Evolutionary conservation across 1,284 basidiomycete species (phyloP).

Genomic region (Mrakiaceae sp.): DNA sequence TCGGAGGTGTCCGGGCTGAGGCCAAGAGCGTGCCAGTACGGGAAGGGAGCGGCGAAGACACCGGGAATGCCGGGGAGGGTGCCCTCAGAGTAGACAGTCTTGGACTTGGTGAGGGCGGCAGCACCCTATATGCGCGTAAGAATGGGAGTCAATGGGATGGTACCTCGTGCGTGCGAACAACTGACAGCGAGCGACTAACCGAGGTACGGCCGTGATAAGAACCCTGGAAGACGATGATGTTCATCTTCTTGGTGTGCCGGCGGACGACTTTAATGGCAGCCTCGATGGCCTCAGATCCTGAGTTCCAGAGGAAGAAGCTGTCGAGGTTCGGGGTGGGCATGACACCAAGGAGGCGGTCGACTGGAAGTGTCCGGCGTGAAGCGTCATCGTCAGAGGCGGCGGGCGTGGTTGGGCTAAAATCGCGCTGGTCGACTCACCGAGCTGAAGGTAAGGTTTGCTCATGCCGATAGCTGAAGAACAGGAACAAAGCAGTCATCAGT

Average conservation of each 20-base stretch:
- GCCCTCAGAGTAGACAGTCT: conserved; percentile 68
- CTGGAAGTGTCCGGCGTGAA: conserved; percentile 1
- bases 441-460: conserved; percentile 9
- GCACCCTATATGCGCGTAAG: conserved; percentile 42
- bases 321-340: conserved; percentile 32
- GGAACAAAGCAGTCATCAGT: too few species aligned
- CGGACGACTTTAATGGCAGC: conserved; percentile 47
- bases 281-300: conserved; percentile 31
- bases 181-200: conserved; percentile 12
- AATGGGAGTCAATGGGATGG: not conserved
- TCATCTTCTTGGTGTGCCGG: conserved; percentile 61
- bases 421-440: conserved; percentile 7
- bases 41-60: conserved; percentile 70
- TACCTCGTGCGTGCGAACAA: too few species aligned
- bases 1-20: conserved; percentile 50
- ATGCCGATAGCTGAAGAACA: conserved; percentile 11
- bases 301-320: conserved; percentile 90
- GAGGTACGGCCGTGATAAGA: conserved; percentile 78
- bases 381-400: not conserved
- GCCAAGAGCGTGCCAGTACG: conserved; percentile 84
- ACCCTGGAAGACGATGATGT: conserved; percentile 83
- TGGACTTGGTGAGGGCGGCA: conserved; percentile 78
- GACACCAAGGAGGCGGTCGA: conserved; percentile 28
- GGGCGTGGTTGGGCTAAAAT: not conserved
- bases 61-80: conserved; percentile 17